Base-by-base conservation (phyloP, 768 basidiomycete species). In the Pisolithus orientalis region DNA sequence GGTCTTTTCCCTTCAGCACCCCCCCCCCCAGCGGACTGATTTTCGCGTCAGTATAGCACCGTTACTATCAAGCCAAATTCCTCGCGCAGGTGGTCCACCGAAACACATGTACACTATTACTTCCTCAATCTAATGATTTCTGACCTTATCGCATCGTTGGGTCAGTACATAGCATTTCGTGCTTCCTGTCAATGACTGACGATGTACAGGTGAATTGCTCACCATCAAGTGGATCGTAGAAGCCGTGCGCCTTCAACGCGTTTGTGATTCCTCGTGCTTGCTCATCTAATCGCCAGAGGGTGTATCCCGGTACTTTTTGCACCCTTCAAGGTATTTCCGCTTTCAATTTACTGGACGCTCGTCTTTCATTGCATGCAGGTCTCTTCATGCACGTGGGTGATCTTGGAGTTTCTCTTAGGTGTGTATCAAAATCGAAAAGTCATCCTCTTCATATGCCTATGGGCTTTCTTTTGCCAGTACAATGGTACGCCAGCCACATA, bases 161-260 rank as follows among this genome's bases (percentile, higher is more conserved):
- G 69, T 69, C 51, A 52, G 65, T 21, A 21, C n/a, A 44, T 8
- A 40, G 4, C 2, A 13, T 32, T 1, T 32, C 11, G 6, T 4
- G 16, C 31, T 32, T 27, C 11, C 37, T 11, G 17, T 45, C 4
- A 11, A 48, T 21, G 29, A 49, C 28, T 27, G 44, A 40, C 38
- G 24, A 48, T 6, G 14, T 50, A 16, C 51, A 73, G 73, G 75
- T 2, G 71, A 70, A 3, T 56, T 75, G 16, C 64, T 76, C 55
- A 60, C 70, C 49, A 56, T 72, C 29, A 63, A 58, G 55, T 74
- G 72, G 72, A 56, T 66, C 28, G 38, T 53, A 40, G 58, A 65
- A 29, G 66, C 62, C 24, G 72, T 73, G 51, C 44, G 69, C 21
- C 21, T 62, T 14, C 11, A 16, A 25, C 7, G 31, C 29, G 25